phyloP scores from a whole-genome alignment of 345 rosid species.

The Populus euphratica region DNA sequence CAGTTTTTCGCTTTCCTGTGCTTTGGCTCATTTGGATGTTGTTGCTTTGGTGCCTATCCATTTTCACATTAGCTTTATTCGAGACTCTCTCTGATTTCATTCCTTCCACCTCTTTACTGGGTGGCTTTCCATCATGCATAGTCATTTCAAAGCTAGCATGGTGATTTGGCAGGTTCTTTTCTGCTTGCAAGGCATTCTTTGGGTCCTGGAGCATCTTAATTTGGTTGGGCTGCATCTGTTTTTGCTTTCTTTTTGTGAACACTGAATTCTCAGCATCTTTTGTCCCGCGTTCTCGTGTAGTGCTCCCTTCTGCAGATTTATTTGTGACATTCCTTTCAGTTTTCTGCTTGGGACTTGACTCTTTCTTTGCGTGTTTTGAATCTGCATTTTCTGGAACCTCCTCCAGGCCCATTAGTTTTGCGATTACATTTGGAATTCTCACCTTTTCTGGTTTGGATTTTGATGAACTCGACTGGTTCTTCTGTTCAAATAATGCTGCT shows the following conservation, averaged over 20 bases:
- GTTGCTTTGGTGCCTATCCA: constrained; percentile 31
- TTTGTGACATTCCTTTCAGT: constrained; percentile 10
- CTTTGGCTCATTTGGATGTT: constrained; percentile 8
- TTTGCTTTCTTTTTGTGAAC: constrained; percentile 22
- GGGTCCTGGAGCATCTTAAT: constrained; percentile 23
- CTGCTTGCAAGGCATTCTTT: constrained; percentile 15
- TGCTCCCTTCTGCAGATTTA: constrained; percentile 27
- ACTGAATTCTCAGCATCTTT: constrained; percentile 28
- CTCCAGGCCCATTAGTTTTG: constrained; percentile 80
- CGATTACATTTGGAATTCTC: constrained; percentile 78
- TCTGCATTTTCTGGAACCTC: constrained; percentile 54
- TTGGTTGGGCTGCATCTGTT: constrained; percentile 30
- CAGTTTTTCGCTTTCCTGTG: constrained; percentile 25
- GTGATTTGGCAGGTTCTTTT: constrained; percentile 18
- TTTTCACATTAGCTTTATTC: constrained; percentile 17
- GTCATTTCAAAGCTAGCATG: constrained; percentile 28
- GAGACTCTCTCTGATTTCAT: constrained; percentile 23
- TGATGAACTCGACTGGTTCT: constrained; percentile 30
- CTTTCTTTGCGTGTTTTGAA: constrained; percentile 29
- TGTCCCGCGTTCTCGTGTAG: constrained; percentile 20
- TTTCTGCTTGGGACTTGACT: constrained; percentile 28
- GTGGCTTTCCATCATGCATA: constrained; percentile 26
- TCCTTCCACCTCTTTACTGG: constrained; percentile 31
- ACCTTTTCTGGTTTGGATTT: constrained; percentile 47
- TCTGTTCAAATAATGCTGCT: constrained; percentile 29